Evolutionary conservation across 331 rosid genomes (phyloP), one percentile per base, ranked within the genome.

Genomic region (Quercus lobata): DNA sequence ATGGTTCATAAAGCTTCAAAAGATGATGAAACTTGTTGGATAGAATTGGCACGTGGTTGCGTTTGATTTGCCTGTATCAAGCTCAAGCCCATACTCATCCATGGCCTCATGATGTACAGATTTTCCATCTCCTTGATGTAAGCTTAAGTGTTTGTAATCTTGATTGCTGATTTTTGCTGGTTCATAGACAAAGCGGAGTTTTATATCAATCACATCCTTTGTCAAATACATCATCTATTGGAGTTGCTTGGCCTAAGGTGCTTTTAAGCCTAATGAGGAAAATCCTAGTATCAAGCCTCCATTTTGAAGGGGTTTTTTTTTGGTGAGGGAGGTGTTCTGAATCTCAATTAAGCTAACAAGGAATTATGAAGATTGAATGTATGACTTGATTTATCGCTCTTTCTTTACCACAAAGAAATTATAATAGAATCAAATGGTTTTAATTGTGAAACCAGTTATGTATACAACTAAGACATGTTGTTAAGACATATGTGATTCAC

Each of bases 171-270:
- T 41, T 83, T 75, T 76, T 85, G 75, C 80, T 63, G 75, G 54
- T 86, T 58, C 74, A 34, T 57, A 69, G 53, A 74, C 58, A 49
- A 79, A 71, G 83, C 81, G 44, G 83, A 73, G 32, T 86, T 78
- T 83, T 85, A 80, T 74, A 79, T 61, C 75, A 71, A 53, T 83
- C 60, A 66, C 9, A 34, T 34, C 11, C 24, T 57, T 49, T 61
- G 71, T 78, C 77, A 62, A 73, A 76, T 81, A 82, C 80, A 73
- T 73, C 62, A 65, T 62, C 72, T 61, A 57, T 34, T 81, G 76
- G 52, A 76, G 82, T 83, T 73, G 79, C 85, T 72, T 74, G 74
- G 69, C 73, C 74, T 80, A 76, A 71, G 73, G 80, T 68, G 17
- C 77, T 75, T 35, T 37, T 71, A 76, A 58, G 70, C 78, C 72